Percentiles rank a stretch among this genome's conserved stretches.
Conservation (phyloP, 495 filamentous ascomycete genomes). For the Penicillium nucicola region DNA sequence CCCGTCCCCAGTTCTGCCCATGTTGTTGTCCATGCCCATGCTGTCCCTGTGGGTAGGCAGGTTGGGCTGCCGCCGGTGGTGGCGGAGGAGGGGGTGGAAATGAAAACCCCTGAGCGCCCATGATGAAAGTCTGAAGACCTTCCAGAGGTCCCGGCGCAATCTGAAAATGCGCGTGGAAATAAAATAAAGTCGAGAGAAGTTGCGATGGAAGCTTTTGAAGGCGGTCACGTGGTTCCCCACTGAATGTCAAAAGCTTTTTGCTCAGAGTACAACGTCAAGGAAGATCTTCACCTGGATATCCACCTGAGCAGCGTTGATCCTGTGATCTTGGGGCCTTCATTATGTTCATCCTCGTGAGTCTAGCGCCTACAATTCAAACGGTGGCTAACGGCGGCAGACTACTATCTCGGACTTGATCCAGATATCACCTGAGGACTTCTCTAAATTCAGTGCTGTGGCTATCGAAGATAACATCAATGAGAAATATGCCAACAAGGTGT, state of each 20-base stretch:
- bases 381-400: conserved; percentile 39
- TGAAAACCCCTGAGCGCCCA: conserved; percentile 48
- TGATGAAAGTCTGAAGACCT: conserved; percentile 28
- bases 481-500: conserved; percentile 91
- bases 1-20: conserved; percentile 45
- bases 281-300: too few relatives aligned
- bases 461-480: conserved; percentile 93
- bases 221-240: not conserved
- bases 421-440: conserved; percentile 82
- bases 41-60: conserved; percentile 27
- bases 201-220: not conserved
- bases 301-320: too few relatives aligned
- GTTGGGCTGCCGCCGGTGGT: conserved; percentile 31
- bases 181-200: not conserved
- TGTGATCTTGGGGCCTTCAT: not conserved
- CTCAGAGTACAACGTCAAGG: not conserved
- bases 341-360: conserved; percentile 60
- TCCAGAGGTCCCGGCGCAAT: conserved; percentile 14
- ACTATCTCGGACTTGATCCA: conserved; percentile 88
- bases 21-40: conserved; percentile 33
- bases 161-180: not conserved
- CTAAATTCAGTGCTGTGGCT: conserved; percentile 69
- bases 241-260: conserved; percentile 10
- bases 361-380: not conserved
- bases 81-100: conserved; percentile 53